Base-by-base conservation (phyloP, 371 early-diverging fungal genomes). In the Dipsacomyces acuminosporus region DNA sequence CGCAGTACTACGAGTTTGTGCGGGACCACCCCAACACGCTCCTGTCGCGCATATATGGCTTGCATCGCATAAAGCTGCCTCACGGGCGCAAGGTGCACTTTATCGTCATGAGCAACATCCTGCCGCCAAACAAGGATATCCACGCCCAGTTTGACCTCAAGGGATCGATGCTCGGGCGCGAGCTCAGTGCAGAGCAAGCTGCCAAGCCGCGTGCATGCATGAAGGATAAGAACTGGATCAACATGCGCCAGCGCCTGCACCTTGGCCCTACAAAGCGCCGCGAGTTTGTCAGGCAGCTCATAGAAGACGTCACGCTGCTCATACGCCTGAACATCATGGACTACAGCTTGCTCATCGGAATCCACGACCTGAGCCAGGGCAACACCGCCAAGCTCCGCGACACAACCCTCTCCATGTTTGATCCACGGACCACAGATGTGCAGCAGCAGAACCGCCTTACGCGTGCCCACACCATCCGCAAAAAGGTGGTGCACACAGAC, bases 61-160 rank as follows among this genome's bases (percentile, higher is more conserved):
- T 98, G 21, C 96, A 96, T 67, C 86, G 98, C 36, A 92, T 96
- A 56, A 95, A 94, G 76, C 74, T 93, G 44, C 94, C 96, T 8
- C 88, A 85, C 41, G 86, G 90, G 30, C 77, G 84, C 40, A 94
- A 95, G 73, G 91, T 96, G 34, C 94, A 96, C 71, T 98, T 98
- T 76, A 91, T 98, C 13, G 94, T 98, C 30, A 98, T 98, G 98
- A 93, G 90, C 50, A 98, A 98, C 63, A 90, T 96, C 15, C 88
- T 94, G 69, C 97, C 98, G 3, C 85, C 95, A 13, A 89, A 91
- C 78, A 88, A 90, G 65, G 94, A 96, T 73, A 92, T 98, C 33
- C 97, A 98, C 64, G 88, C 90, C 64, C 87, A 86, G 22, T 98
- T 88, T 59, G 98, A 98, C 71, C 73, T 98, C 30, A 98, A 98